Base-by-base conservation (phyloP, 768 basidiomycete genomes). In the Dendrothele bispora region DNA sequence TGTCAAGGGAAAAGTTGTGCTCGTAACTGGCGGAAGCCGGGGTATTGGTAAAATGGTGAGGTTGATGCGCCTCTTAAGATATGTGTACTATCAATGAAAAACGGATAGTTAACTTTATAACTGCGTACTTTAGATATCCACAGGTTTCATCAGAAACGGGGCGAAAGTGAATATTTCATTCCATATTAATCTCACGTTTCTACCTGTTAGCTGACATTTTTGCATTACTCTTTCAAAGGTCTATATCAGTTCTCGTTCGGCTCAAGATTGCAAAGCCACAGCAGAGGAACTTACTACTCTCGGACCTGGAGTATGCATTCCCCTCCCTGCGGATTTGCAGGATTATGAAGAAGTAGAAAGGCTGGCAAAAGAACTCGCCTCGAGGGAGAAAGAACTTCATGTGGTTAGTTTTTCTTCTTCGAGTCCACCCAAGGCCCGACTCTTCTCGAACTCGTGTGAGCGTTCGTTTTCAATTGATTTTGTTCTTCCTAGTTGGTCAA, bases 31-130 rank as follows among this genome's bases (percentile, higher is more conserved):
- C 6, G 86, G 84, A 10, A 81, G 78, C 24, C 68, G 80, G 48
- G 84, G 84, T 5, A 75, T 86, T 25, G 83, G 85, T 4, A 84
- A 81, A 67, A 82, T 82, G 80, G 80, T 76, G 41, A 51, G 69
- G 32, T 35, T n/a, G n/a, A n/a, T n/a, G n/a, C n/a, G n/a, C n/a
- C n/a, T n/a, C 10, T 43, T 27, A 37, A 18, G 12, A 40, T 26
- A 7, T 36, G 11, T 25, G 17, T 21, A 39, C 7, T 22, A 10
- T 43, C 15, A 10, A 32, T 42, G 22, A 34, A 48, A 55, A 24
- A 59, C 49, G 54, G 36, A 42, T 12, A 55, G 49, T 17, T 43
- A 27, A 48, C 49, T n/a, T n/a, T n/a, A n/a, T n/a, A n/a, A n/a
- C n/a, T n/a, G n/a, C n/a, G n/a, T n/a, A n/a, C n/a, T n/a, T n/a